Percentiles rank a stretch among this genome's conserved stretches.
Evolutionary conservation across 208 protist species (phyloP).

Genomic region (Leptomonas pyrrhocoris): DNA sequence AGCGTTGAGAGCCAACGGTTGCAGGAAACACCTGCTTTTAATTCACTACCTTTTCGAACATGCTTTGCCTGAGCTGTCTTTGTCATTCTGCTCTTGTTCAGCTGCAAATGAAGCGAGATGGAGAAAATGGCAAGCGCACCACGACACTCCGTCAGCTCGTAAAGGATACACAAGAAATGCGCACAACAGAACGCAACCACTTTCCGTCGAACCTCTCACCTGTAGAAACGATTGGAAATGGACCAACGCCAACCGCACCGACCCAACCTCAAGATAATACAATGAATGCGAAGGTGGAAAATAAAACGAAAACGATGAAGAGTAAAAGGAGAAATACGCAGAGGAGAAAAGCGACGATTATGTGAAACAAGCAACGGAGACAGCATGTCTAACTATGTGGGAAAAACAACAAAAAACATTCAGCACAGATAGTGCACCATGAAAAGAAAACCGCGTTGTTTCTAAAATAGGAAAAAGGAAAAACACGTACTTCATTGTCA

Average conservation of each 20-base stretch:
- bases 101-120: background rate
- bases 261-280: background rate
- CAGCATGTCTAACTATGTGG: no score
- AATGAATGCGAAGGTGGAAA: background rate
- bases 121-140: background rate
- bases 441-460: no score
- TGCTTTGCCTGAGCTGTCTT: background rate
- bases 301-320: background rate
- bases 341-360: background rate
- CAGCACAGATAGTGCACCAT: no score
- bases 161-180: background rate
- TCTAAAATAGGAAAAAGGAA: no score
- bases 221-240: background rate
- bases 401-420: no score
- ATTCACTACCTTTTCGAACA: no score
- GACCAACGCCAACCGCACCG: slow-evolving; percentile 2
- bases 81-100: background rate
- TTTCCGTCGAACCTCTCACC: background rate
- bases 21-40: no score
- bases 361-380: background rate
- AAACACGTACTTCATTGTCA: no score
- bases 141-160: no score
- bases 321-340: background rate
- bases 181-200: slow-evolving; percentile 1
- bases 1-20: no score